These are phyloP conservation scores for Citeromyces matritensis DNA, from an alignment of 805 yeast species.

Conservation along the genomic window DNA sequence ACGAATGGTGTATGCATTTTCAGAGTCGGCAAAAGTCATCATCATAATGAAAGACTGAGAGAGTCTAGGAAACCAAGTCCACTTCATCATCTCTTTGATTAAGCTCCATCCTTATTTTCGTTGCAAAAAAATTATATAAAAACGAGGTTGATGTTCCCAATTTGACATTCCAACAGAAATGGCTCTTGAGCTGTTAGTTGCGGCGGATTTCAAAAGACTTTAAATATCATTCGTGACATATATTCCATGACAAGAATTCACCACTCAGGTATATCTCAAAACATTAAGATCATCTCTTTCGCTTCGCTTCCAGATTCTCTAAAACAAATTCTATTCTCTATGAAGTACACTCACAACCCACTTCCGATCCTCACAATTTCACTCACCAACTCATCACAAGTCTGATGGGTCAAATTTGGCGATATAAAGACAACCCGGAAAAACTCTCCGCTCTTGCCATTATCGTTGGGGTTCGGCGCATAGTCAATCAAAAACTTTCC, in stretches of 20 bases:
- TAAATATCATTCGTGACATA: no score
- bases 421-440: constrained; percentile 76
- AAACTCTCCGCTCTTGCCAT: constrained; percentile 52
- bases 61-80: no score
- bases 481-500: constrained; percentile 69
- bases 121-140: not conserved
- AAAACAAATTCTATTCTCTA: not conserved
- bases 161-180: not conserved
- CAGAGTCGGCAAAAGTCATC: no score
- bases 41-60: no score
- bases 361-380: constrained; percentile 21
- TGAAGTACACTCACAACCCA: constrained; percentile 1
- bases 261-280: no score
- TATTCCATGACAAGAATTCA: no score
- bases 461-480: constrained; percentile 48
- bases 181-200: no score
- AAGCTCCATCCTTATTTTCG: no score
- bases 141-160: not conserved
- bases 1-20: no score
- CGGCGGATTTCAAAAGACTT: no score
- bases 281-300: not conserved
- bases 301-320: not conserved
- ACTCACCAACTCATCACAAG: constrained; percentile 27
- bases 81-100: no score
- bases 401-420: constrained; percentile 33